These are phyloP conservation scores for Lathyrus sativus DNA, from an alignment of 306 rosid species.

Conservation along the genomic window DNA sequence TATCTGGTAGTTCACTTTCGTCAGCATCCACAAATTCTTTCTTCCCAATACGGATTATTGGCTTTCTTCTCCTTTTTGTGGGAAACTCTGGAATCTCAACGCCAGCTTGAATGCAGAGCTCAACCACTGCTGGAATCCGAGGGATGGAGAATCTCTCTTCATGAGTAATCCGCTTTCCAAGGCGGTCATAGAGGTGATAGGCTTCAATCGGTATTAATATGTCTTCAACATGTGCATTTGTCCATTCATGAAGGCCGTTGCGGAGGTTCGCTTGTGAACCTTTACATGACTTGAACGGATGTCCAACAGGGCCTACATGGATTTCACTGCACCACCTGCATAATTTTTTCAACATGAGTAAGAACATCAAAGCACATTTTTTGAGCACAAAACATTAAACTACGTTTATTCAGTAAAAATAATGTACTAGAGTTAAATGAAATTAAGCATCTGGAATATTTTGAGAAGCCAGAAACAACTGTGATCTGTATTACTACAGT, in stretches of 20 bases:
- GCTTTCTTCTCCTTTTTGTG: conserved; percentile 90
- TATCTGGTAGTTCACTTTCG: conserved; percentile 86
- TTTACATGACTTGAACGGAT: conserved; percentile 89
- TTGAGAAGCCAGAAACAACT: conserved; percentile 24
- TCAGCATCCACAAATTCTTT: conserved; percentile 87
- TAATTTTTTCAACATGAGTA: conserved; percentile 24
- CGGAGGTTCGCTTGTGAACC: conserved; percentile 65
- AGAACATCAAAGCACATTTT: conserved; percentile 7
- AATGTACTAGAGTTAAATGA: conserved; percentile 6
- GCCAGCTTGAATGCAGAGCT: conserved; percentile 95
- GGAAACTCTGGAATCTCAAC: conserved; percentile 71
- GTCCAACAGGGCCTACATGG: conserved; percentile 91
- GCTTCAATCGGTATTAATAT: conserved; percentile 75
- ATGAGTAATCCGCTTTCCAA: conserved; percentile 75
- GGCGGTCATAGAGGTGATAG: conserved; percentile 83
- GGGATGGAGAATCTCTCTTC: conserved; percentile 75
- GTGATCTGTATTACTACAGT: not conserved
- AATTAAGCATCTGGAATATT: conserved; percentile 12
- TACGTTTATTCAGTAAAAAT: conserved; percentile 8
- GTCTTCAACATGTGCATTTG: conserved; percentile 71
- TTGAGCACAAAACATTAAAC: conserved; percentile 2
- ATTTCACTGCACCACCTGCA: conserved; percentile 92
- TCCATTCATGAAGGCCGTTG: conserved; percentile 81
- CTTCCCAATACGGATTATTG: conserved; percentile 72
- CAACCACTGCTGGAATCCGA: conserved; percentile 83